A percentile compares a stretch with the other conserved stretches of the same genome.
Conservation (phyloP, 148 eudicot genomes). For the Vaccinium darrowii region DNA sequence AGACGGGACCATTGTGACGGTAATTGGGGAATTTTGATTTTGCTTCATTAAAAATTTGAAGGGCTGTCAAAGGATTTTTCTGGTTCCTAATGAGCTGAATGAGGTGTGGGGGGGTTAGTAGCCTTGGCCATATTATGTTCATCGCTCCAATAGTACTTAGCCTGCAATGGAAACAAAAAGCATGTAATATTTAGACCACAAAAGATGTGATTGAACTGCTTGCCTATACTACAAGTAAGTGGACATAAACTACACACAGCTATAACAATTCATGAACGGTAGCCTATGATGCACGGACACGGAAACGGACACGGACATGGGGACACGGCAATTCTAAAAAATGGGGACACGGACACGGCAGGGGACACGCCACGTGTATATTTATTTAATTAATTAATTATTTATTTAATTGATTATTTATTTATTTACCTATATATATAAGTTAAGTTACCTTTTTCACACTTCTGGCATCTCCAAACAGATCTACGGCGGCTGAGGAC, state of each 20-base stretch:
- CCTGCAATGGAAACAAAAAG: constrained; percentile 15
- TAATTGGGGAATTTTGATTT: constrained; percentile 60
- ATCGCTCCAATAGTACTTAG: constrained; percentile 19
- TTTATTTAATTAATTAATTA: too few relatives aligned
- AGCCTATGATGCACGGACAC: not conserved
- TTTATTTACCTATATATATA: too few relatives aligned
- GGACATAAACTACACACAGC: not conserved
- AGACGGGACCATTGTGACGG: constrained; percentile 71
- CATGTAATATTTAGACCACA: not conserved
- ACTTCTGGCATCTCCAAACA: too few relatives aligned
- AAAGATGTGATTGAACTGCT: not conserved
- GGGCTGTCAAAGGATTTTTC: constrained; percentile 52
- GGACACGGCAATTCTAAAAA: too few relatives aligned
- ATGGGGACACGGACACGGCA: too few relatives aligned
- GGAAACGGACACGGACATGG: too few relatives aligned
- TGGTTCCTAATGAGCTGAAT: constrained; percentile 47
- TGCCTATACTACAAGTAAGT: not conserved
- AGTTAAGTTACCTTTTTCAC: too few relatives aligned
- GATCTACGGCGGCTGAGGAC: too few relatives aligned
- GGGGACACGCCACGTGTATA: too few relatives aligned
- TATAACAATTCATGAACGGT: not conserved
- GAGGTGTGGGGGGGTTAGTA: constrained; percentile 57
- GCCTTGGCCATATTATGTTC: constrained; percentile 58
- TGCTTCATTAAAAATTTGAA: constrained; percentile 63
- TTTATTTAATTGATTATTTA: too few relatives aligned